Percentiles rank a stretch among this genome's conserved stretches.
Evolutionary conservation across 2,329 filamentous ascomycete species (phyloP).

Genomic region (Hyphodiscus sp.): DNA sequence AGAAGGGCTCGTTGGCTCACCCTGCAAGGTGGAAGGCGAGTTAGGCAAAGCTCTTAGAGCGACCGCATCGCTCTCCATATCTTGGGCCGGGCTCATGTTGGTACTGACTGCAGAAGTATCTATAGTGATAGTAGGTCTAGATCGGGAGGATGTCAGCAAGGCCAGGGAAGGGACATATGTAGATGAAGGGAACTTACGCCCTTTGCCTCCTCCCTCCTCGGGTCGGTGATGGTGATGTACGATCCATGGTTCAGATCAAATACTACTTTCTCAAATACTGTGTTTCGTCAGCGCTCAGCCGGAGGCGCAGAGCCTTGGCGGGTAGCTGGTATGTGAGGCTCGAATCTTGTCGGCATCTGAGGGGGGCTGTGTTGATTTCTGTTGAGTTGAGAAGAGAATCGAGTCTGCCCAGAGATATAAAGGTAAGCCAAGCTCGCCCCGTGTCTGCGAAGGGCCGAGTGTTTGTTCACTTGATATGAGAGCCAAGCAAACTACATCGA

Average conservation of each 20-base stretch:
- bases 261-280: slow-evolving; percentile 4
- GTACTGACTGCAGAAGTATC: slow-evolving; percentile 46
- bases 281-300: slow-evolving; percentile 22
- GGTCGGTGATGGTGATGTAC: slow-evolving; percentile 19
- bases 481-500: slow-evolving; percentile 12
- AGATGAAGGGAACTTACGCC: slow-evolving; percentile 25
- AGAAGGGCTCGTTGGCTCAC: slow-evolving; percentile 31
- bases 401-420: slow-evolving; percentile 11
- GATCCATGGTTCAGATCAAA: slow-evolving; percentile 4
- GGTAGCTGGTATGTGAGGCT: slow-evolving; percentile 12
- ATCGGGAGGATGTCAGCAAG: slow-evolving; percentile 16
- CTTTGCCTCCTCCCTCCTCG: slow-evolving; percentile 27
- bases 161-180: slow-evolving; percentile 9
- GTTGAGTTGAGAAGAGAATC: slow-evolving; percentile 3
- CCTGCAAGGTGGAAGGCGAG: slow-evolving; percentile 28
- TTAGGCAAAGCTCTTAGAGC: slow-evolving; percentile 31
- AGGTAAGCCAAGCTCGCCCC: slow-evolving; percentile 17
- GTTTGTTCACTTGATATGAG: slow-evolving; percentile 1
- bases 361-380: slow-evolving; percentile 15
- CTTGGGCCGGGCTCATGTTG: slow-evolving; percentile 21
- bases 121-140: slow-evolving; percentile 47
- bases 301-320: slow-evolving; percentile 24
- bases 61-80: slow-evolving; percentile 29
- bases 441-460: slow-evolving; percentile 3
- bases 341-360: slow-evolving; percentile 20